Evolutionary conservation across 2,329 filamentous ascomycete species (phyloP).

Genomic region (Lachnellula cervina): DNA sequence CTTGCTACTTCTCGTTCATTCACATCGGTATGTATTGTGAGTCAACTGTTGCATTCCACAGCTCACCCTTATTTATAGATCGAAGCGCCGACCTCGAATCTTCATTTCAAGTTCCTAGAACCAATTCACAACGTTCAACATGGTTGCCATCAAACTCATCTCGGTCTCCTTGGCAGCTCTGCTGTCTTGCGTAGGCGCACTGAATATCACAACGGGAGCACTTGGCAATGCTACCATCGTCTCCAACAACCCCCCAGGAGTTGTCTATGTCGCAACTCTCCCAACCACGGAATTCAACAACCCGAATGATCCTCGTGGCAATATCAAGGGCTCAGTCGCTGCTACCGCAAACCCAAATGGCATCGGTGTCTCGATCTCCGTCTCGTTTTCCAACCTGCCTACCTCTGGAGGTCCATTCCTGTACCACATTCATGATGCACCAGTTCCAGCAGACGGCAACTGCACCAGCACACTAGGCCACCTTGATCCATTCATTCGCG

Average conservation of each 20-base stretch:
- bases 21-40: neutral
- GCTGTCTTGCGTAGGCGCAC: conserved; percentile 14
- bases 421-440: conserved; percentile 67
- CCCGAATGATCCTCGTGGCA: conserved; percentile 43
- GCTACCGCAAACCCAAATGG: conserved; percentile 44
- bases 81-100: neutral
- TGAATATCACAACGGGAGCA: conserved; percentile 23
- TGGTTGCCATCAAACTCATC: conserved; percentile 13
- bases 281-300: conserved; percentile 43
- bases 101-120: neutral
- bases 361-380: conserved; percentile 50
- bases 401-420: conserved; percentile 52
- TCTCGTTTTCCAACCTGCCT: conserved; percentile 56
- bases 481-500: conserved; percentile 65
- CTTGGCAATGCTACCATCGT: conserved; percentile 48
- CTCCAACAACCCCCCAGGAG: conserved; percentile 50
- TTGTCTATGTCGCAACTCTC: conserved; percentile 51
- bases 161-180: conserved; percentile 13
- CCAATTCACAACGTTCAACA: conserved; percentile 7
- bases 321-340: conserved; percentile 50
- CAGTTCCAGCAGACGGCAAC: conserved; percentile 63
- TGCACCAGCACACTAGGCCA: conserved; percentile 65
- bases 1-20: neutral
- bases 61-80: neutral
- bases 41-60: neutral